Evolutionary conservation across 768 basidiomycete genomes (phyloP), one percentile per base, ranked within the genome.

Genomic region (Lactarius hatsudake): DNA sequence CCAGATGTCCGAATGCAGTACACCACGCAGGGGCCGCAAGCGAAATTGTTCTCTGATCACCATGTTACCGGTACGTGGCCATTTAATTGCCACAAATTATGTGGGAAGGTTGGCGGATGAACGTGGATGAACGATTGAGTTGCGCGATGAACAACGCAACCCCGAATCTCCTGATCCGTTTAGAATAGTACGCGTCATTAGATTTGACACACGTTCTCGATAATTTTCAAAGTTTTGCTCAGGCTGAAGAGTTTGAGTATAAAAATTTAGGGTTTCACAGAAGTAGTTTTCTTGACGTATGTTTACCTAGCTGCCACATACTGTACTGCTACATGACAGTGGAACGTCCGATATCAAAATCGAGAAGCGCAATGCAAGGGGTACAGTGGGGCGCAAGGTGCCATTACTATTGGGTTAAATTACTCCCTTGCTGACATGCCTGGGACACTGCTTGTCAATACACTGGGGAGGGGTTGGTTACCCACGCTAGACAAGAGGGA

Each of bases 391-490:
- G 57, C 48, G n/a, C 38, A 26, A 66, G 20, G 55, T 53, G 17
- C 56, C 18, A 23, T 53, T 51, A 65, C 59, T 56, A 59, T 55
- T 17, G 43, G 51, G 12, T 26, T 38, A 26, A n/a, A 30, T 62
- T 59, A 71, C 32, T 69, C 68, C 61, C 42, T 69, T 2, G 23
- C 59, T n/a, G 57, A 65, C 36, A 63, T 34, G 20, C 45, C 32
- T 38, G 70, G 77, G 65, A 85, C 82, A 59, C 85, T 85, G 20
- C 87, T 87, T 32, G 87, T 80, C 36, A 94, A 76, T 28, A 88
- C 89, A 70, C 88, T 89, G n/a, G 93, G 93, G 62, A 94, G 77
- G 69, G 85, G 82, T 67, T 84, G 78, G 54, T 77, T 77, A 23
- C 87, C 90, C 42, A 92, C 81, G 9, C 79, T 80, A 61, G 83